phyloP scores from a whole-genome alignment of 495 filamentous ascomycete species.

The Hyaloscypha finlandica region DNA sequence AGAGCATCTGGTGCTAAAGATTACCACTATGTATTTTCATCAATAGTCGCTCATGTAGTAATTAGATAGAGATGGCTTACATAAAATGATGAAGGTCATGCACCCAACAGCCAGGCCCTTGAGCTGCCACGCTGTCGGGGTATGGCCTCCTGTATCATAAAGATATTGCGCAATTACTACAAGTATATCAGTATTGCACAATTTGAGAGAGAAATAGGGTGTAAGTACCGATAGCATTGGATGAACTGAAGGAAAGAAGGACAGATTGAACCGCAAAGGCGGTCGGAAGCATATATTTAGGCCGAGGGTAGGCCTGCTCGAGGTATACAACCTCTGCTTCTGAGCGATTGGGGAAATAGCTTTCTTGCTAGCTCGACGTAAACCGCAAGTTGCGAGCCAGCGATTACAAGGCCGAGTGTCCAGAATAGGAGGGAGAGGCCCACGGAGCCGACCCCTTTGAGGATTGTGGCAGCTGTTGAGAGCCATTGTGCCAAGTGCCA shows the following conservation, averaged over 20 bases:
- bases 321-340: slow-evolving; percentile 67
- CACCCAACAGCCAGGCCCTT: slow-evolving; percentile 56
- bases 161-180: no score
- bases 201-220: no score
- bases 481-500: no score
- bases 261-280: slow-evolving; percentile 62
- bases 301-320: slow-evolving; percentile 64
- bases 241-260: slow-evolving; percentile 61
- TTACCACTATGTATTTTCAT: slow-evolving; percentile 39
- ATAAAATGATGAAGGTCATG: no score
- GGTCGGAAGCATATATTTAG: slow-evolving; percentile 61
- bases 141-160: no score
- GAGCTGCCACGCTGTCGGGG: slow-evolving; percentile 52
- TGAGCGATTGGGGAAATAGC: slow-evolving; percentile 65
- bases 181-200: no score
- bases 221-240: slow-evolving; percentile 53
- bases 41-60: no score
- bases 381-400: slow-evolving; percentile 49
- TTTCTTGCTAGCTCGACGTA: slow-evolving; percentile 61
- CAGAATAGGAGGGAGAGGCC: slow-evolving; percentile 63
- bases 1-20: slow-evolving; percentile 57
- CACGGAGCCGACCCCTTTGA: slow-evolving; percentile 57
- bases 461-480: slow-evolving; percentile 45
- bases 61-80: no score
- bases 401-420: slow-evolving; percentile 57